These are phyloP conservation scores for Akanthomyces muscarius DNA, from an alignment of 2,329 filamentous ascomycete genomes.

Conservation along the genomic window DNA sequence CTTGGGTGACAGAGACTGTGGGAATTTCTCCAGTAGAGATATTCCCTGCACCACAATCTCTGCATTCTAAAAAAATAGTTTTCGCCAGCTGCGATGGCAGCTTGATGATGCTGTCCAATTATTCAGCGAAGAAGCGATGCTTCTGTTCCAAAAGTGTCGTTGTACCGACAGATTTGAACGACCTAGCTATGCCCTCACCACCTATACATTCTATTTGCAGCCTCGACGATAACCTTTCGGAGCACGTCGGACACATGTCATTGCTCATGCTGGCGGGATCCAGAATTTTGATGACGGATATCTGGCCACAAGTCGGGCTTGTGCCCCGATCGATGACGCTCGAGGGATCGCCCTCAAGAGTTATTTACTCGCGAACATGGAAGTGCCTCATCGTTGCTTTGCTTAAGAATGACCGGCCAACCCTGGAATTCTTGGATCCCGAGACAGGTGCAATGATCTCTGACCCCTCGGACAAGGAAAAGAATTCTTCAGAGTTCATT, in stretches of 20 bases:
- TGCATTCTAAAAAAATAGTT: constrained; percentile 28
- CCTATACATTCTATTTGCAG: constrained; percentile 45
- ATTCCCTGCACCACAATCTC: constrained; percentile 25
- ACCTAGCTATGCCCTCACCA: constrained; percentile 43
- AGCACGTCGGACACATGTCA: constrained; percentile 35
- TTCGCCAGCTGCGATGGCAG: constrained; percentile 48
- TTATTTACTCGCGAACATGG: constrained; percentile 53
- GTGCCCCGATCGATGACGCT: constrained; percentile 49
- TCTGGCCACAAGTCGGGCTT: constrained; percentile 42
- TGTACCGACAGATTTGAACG: constrained; percentile 48
- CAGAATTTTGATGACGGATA: constrained; percentile 49
- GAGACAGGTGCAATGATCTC: constrained; percentile 52
- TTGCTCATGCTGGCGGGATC: constrained; percentile 49
- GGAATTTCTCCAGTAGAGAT: constrained; percentile 36
- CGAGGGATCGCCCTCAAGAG: constrained; percentile 44
- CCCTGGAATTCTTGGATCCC: constrained; percentile 54
- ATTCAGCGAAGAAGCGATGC: constrained; percentile 25
- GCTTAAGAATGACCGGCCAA: constrained; percentile 39
- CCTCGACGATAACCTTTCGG: constrained; percentile 38
- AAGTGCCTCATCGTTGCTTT: constrained; percentile 53
- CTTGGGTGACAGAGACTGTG: constrained; percentile 31
- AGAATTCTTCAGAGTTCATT: constrained; percentile 44
- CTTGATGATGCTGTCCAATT: constrained; percentile 41
- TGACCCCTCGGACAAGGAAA: constrained; percentile 39
- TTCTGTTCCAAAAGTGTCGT: constrained; percentile 44